phyloP scores from a whole-genome alignment of 2,329 filamentous ascomycete genomes.

The Fonsecaea multimorphosa region DNA sequence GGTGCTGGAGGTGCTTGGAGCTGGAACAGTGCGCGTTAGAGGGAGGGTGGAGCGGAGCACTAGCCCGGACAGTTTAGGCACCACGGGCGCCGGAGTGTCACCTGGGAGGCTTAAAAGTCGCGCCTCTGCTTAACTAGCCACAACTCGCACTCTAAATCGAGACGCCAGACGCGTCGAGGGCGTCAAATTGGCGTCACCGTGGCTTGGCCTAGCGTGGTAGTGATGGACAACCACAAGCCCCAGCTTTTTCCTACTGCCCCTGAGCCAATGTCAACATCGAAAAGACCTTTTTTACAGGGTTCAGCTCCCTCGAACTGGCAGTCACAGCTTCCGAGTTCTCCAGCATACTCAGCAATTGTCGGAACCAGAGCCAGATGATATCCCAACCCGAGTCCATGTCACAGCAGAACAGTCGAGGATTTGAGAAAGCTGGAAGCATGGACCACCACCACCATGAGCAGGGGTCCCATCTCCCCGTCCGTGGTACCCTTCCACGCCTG shows the following conservation, averaged over 20 bases:
- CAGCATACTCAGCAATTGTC: constrained; percentile 19
- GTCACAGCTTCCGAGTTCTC: not conserved
- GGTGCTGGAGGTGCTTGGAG: not conserved
- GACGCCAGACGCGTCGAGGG: constrained; percentile 15
- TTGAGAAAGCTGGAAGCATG: constrained; percentile 32
- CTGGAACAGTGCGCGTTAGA: constrained; percentile 1
- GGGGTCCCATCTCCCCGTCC: constrained; percentile 25
- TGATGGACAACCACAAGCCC: constrained; percentile 16
- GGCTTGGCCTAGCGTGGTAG: constrained; percentile 15
- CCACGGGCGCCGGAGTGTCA: not conserved
- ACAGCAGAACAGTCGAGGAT: too few species aligned
- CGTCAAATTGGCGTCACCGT: constrained; percentile 13
- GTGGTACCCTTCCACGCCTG: constrained; percentile 35
- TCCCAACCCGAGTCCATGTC: not conserved
- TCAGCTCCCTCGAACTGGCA: constrained; percentile 5
- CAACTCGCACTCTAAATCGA: not conserved
- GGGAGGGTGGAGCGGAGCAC: not conserved
- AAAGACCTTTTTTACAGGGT: constrained; percentile 8
- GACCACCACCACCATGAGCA: constrained; percentile 29
- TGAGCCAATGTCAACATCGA: constrained; percentile 18
- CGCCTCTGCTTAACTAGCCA: not conserved
- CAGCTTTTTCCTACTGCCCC: not conserved
- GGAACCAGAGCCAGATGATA: not conserved
- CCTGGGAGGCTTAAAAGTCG: not conserved
- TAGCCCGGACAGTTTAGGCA: constrained; percentile 1